These are phyloP conservation scores for Tothia fuscella DNA, from an alignment of 2,329 filamentous ascomycete genomes.

Conservation along the genomic window DNA sequence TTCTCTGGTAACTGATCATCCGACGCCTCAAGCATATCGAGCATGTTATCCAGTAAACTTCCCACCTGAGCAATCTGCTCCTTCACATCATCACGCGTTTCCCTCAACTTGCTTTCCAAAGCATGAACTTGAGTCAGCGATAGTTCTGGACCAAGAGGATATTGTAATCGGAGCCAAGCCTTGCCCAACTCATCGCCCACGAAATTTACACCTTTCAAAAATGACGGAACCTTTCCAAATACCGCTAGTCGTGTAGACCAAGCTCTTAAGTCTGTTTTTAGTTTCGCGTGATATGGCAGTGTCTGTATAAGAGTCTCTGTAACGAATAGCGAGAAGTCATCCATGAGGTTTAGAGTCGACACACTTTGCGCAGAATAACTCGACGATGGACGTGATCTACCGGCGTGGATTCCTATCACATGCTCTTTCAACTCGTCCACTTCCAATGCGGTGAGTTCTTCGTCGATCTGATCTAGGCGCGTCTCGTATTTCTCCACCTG, in stretches of 20 bases:
- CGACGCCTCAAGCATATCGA: slow-evolving; percentile 75
- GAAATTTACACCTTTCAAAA: slow-evolving; percentile 52
- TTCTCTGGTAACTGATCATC: slow-evolving; percentile 71
- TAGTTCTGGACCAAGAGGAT: not conserved
- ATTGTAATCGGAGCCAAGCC: slow-evolving; percentile 40
- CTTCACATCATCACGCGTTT: slow-evolving; percentile 51
- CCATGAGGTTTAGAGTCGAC: slow-evolving; percentile 54
- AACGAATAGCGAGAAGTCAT: slow-evolving; percentile 80
- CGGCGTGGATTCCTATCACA: slow-evolving; percentile 63
- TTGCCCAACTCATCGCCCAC: slow-evolving; percentile 52
- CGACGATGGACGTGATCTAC: slow-evolving; percentile 33
- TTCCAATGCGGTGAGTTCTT: slow-evolving; percentile 56
- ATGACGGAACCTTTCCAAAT: slow-evolving; percentile 57
- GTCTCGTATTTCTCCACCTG: slow-evolving; percentile 58
- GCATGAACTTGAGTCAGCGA: slow-evolving; percentile 29
- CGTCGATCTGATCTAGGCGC: slow-evolving; percentile 61
- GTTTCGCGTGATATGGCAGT: slow-evolving; percentile 64
- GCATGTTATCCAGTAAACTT: slow-evolving; percentile 65
- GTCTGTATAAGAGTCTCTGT: slow-evolving; percentile 87
- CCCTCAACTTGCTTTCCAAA: slow-evolving; percentile 20
- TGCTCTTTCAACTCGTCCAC: slow-evolving; percentile 83
- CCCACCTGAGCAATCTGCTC: slow-evolving; percentile 53
- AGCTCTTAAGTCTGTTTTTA: slow-evolving; percentile 59
- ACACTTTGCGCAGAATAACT: slow-evolving; percentile 18
- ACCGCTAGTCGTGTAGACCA: slow-evolving; percentile 72